Percentiles rank a stretch among this genome's conserved stretches.
phyloP scores from a whole-genome alignment of 2,329 filamentous ascomycete genomes.

The Annulohypoxylon truncatum region DNA sequence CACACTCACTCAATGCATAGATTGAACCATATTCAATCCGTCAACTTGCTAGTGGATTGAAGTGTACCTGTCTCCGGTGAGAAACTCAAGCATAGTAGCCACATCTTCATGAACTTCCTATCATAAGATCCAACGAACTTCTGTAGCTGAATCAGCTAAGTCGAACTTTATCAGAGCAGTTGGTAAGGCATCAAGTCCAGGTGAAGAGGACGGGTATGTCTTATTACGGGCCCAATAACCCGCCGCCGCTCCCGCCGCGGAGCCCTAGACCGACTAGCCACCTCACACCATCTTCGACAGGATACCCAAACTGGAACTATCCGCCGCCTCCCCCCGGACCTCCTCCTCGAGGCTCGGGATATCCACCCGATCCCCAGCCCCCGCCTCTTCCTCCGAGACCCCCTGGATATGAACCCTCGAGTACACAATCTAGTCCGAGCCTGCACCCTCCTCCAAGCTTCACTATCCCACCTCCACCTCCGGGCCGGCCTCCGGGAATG shows the following conservation, averaged over 20 bases:
- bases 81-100: background rate
- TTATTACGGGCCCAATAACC: slow-evolving; percentile 16
- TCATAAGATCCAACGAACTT: background rate
- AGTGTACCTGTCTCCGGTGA: background rate
- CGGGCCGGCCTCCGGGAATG: slow-evolving; percentile 29
- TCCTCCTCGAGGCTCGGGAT: slow-evolving; percentile 22
- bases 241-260: slow-evolving; percentile 41
- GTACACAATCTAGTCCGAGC: slow-evolving; percentile 14
- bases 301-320: slow-evolving; percentile 18
- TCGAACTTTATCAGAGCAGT: background rate
- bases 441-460: slow-evolving; percentile 21
- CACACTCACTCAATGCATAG: background rate
- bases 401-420: slow-evolving; percentile 29
- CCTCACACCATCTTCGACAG: background rate
- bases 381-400: slow-evolving; percentile 40
- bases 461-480: slow-evolving; percentile 37
- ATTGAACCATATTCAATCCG: background rate
- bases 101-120: background rate
- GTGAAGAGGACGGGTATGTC: slow-evolving; percentile 25
- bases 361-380: slow-evolving; percentile 12
- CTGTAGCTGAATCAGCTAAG: background rate
- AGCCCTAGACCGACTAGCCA: slow-evolving; percentile 29
- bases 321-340: slow-evolving; percentile 31
- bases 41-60: background rate
- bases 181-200: background rate